Evolutionary conservation across 108 stramenopile genomes (phyloP), one percentile per base, ranked within the genome.

Genomic region (Pinguiococcus pyrenoidosus): DNA sequence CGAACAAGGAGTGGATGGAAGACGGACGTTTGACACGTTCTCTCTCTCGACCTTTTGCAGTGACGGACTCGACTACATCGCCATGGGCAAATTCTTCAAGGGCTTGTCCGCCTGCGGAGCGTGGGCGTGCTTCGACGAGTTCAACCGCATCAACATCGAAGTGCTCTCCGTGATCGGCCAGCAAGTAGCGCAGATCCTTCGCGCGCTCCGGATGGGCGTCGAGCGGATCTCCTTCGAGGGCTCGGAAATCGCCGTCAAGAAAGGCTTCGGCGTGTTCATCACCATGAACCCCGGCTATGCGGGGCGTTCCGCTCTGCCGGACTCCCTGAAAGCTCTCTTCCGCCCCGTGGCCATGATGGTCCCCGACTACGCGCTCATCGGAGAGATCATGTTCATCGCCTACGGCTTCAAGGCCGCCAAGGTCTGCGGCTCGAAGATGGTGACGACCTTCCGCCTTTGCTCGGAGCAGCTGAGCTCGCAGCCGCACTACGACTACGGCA

Each of bases 331-430:
- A 29, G 72, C 72, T 2, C 62, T 79, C 9, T 79, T 79, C 51
- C 73, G 78, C 2, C 75, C 78, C 13, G 78, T 79, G 18, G 78
- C 78, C 3, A 79, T 79, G 78, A 79, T 79, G 78, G 78, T 79
- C 10, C 78, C 78, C 20, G 78, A 79, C 59, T 79, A 79, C 63
- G 73, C 71, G 25, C 68, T 79, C n/a, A 79, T 79, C 22, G 75
- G 69, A 12, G 78, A 79, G 51, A 79, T 79, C 59, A 75, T 75
- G 71, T 63, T 76, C 29, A 74, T 69, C 45, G 56, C 73, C 14
- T 74, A 72, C 37, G 75, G 75, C 17, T 76, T 69, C 47, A 51
- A 36, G 7, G 24, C 59, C 28, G 68, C 68, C 25, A 69, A 69
- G 32, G 66, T 53, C 17, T 67, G 66, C 42, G 66, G 44, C 51